phyloP scores from a whole-genome alignment of 2,329 filamentous ascomycete genomes.

The Penicillium fuscoglaucum region DNA sequence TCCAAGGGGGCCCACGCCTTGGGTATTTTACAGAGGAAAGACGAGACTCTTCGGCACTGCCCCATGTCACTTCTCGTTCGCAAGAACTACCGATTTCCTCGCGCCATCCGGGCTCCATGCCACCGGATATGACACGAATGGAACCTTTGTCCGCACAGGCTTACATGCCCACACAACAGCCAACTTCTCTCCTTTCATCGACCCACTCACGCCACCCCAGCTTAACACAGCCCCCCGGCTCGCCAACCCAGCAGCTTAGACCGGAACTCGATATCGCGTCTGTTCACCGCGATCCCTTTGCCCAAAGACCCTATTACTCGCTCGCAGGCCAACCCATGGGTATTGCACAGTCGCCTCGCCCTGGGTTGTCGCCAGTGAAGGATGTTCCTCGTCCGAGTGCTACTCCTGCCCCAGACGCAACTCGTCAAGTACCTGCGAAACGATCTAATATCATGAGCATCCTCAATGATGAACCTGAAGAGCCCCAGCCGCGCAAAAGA shows the following conservation, averaged over 20 bases:
- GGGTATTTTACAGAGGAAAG: slow-evolving; percentile 49
- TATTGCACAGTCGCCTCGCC: slow-evolving; percentile 30
- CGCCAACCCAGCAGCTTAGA: slow-evolving; percentile 34
- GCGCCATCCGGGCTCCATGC: slow-evolving; percentile 30
- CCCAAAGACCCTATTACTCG: slow-evolving; percentile 38
- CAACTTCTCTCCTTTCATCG: slow-evolving; percentile 27
- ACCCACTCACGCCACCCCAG: slow-evolving; percentile 42
- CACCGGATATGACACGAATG: slow-evolving; percentile 36
- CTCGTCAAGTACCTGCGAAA: slow-evolving; percentile 47
- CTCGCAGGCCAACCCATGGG: slow-evolving; percentile 29
- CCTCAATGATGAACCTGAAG: slow-evolving; percentile 50
- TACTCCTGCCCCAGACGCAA: slow-evolving; percentile 36
- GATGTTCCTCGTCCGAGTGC: slow-evolving; percentile 37
- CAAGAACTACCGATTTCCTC: slow-evolving; percentile 35
- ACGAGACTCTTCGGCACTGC: slow-evolving; percentile 32
- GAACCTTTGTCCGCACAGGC: slow-evolving; percentile 34
- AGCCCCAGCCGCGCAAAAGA: slow-evolving; percentile 48
- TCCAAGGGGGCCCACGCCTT: slow-evolving; percentile 42
- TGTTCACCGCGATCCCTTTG: slow-evolving; percentile 38
- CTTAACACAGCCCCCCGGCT: slow-evolving; percentile 37
- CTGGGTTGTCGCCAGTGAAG: slow-evolving; percentile 38
- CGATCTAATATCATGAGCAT: slow-evolving; percentile 53
- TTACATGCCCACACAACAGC: slow-evolving; percentile 34
- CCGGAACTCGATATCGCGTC: slow-evolving; percentile 37
- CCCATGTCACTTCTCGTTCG: slow-evolving; percentile 27